phyloP scores from a whole-genome alignment of 495 filamentous ascomycete species.

The Elaphomyces granulatus region DNA sequence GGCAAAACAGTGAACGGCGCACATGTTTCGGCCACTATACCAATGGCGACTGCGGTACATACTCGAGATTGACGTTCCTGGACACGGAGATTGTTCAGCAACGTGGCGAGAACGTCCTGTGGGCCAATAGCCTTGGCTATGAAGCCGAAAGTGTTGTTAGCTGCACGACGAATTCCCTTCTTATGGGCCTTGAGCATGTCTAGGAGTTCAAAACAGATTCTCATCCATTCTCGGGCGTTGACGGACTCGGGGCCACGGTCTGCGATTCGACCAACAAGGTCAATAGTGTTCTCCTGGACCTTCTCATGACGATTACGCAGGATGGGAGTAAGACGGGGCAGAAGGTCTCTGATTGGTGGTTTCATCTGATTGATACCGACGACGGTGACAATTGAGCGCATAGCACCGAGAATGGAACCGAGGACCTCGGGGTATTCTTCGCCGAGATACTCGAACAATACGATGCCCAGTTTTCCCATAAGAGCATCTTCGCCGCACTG shows the following conservation, averaged over 20 bases:
- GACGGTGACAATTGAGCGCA: slow-evolving; percentile 93
- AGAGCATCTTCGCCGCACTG: slow-evolving; percentile 91
- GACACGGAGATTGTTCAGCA: slow-evolving; percentile 92
- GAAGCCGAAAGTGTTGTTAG: slow-evolving; percentile 99
- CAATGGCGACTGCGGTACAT: slow-evolving; percentile 96
- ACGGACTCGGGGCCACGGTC: slow-evolving; percentile 93
- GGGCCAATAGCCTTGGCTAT: slow-evolving; percentile 99
- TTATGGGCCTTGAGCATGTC: slow-evolving; percentile 99
- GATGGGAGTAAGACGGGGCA: slow-evolving; percentile 91
- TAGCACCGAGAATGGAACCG: slow-evolving; percentile 87
- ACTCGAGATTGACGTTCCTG: slow-evolving; percentile 97
- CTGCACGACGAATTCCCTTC: slow-evolving; percentile 94
- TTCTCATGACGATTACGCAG: slow-evolving; percentile 98
- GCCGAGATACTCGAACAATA: slow-evolving; percentile 97
- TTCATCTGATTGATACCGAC: slow-evolving; percentile 98
- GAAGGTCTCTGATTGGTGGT: slow-evolving; percentile 91
- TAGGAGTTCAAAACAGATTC: slow-evolving; percentile 96
- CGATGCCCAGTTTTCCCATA: slow-evolving; percentile 89
- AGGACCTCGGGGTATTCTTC: slow-evolving; percentile 98
- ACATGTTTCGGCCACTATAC: slow-evolving; percentile 99
- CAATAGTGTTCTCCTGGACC: slow-evolving; percentile 99
- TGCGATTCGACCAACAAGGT: slow-evolving; percentile 94
- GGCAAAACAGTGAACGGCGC: slow-evolving; percentile 98
- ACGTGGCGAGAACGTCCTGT: slow-evolving; percentile 88
- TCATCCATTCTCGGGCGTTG: slow-evolving; percentile 98